Evolutionary conservation across 1,284 basidiomycete species (phyloP), one percentile per base, ranked within the genome.

Genomic region (Pulveroboletus sp.): DNA sequence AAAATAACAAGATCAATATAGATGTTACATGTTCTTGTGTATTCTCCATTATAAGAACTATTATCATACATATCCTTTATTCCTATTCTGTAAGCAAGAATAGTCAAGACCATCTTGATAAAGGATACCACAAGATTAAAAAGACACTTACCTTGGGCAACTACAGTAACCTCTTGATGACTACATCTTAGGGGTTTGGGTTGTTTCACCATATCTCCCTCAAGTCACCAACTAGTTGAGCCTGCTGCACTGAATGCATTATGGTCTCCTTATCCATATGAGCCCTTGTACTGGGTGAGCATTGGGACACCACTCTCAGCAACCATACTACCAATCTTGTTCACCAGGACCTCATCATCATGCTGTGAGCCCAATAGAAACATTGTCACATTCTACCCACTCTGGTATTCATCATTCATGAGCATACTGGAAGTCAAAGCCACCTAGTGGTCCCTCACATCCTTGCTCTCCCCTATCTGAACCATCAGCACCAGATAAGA

Each of bases 191-290:
- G n/a, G n/a, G n/a, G n/a, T n/a, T n/a, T n/a, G n/a, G n/a, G n/a
- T n/a, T n/a, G n/a, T n/a, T n/a, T n/a, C n/a, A n/a, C n/a, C n/a
- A n/a, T n/a, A n/a, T 75, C 78, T 2, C 68, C 76, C 9, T 72
- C 77, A 8, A 66, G 59, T 24, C 78, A 84, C 26, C 81, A 79
- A 46, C 78, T 78, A 3, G 74, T 81, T 36, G 84, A 84, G 1
- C 83, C 86, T 26, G 82, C 77, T 5, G 83, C 81, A 52, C 73
- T 78, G 1, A 58, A 72, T 7, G 76, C 77, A 26, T 80, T 82
- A n/a, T 78, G 82, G 2, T 86, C 86, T 18, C 66, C 76, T 2
- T 87, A 86, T 58, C 64, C 78, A 8, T 79, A 79, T 20, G 84
- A 85, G 38, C 62, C 72, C 5, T 59, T 64, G 36, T 74, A 77